A percentile compares a stretch with the other conserved stretches of the same genome.
phyloP scores from a whole-genome alignment of 2,329 filamentous ascomycete species.

The Microsporum audouinii region DNA sequence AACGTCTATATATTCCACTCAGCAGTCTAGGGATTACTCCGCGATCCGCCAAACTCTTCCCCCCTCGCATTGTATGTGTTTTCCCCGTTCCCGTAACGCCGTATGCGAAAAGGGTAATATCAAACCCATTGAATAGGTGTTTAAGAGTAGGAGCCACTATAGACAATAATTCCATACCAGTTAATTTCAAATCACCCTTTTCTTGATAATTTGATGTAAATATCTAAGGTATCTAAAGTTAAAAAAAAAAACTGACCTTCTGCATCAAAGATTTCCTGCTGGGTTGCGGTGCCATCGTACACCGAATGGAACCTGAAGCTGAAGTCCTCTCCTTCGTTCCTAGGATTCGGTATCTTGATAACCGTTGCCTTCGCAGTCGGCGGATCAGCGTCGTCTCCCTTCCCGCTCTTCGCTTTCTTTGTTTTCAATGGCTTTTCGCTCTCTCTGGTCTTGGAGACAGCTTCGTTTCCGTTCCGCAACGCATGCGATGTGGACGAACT shows the following conservation, averaged over 20 bases:
- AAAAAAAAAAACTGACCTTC: conserved; percentile 53
- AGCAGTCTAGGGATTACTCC: conserved; percentile 79
- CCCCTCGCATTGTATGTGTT: conserved; percentile 91
- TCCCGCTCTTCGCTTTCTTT: conserved; percentile 15
- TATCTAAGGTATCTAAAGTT: neutral
- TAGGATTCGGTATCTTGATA: conserved; percentile 84
- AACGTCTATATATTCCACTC: conserved; percentile 72
- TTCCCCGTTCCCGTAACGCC: conserved; percentile 89
- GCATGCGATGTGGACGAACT: neutral
- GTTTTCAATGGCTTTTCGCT: neutral
- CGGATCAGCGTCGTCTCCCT: conserved; percentile 27
- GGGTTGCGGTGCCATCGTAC: conserved; percentile 66
- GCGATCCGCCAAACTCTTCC: conserved; percentile 70
- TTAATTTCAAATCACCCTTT: neutral
- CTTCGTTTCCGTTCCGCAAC: neutral
- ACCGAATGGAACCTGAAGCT: conserved; percentile 92
- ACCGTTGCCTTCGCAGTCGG: conserved; percentile 47
- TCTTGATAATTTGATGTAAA: neutral
- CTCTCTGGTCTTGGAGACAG: neutral
- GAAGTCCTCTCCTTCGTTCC: conserved; percentile 82
- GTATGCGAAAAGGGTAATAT: conserved; percentile 85
- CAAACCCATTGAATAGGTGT: conserved; percentile 72
- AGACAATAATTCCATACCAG: conserved; percentile 5
- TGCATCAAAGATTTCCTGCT: conserved; percentile 77
- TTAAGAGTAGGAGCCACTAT: conserved; percentile 81